Percentiles rank a stretch among this genome's conserved stretches.
phyloP scores from a whole-genome alignment of 768 basidiomycete species.

The Xerocomellus amylosporus region DNA sequence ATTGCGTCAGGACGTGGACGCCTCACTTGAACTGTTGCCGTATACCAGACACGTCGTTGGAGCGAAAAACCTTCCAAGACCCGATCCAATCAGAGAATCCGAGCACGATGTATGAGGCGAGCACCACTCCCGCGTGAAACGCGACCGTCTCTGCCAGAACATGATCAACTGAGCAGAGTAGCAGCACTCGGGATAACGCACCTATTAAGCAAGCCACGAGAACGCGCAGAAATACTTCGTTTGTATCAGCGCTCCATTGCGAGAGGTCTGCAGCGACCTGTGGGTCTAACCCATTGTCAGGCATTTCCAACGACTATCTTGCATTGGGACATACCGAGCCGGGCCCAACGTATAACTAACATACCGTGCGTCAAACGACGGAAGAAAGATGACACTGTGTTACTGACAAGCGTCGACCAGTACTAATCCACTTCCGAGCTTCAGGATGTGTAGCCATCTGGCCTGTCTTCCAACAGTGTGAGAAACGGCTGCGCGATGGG shows the following conservation, averaged over 20 bases:
- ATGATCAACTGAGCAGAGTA: neutral
- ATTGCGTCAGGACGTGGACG: too few relatives aligned
- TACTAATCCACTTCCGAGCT: conserved; percentile 57
- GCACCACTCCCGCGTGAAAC: conserved; percentile 66
- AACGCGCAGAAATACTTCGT: conserved; percentile 52
- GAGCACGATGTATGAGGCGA: conserved; percentile 55
- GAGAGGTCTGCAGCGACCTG: conserved; percentile 36
- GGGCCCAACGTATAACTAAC: conserved; percentile 76
- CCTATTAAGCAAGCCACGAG: conserved; percentile 65
- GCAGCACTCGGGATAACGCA: conserved; percentile 22
- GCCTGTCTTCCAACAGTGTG: conserved; percentile 44
- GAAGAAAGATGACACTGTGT: neutral
- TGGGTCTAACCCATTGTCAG: conserved; percentile 35
- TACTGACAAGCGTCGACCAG: conserved; percentile 71
- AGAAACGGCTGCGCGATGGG: neutral
- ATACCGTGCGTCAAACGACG: neutral
- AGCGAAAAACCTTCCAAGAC: conserved; percentile 20
- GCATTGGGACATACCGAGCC: conserved; percentile 48
- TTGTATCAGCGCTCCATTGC: conserved; percentile 53
- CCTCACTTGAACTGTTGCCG: conserved; percentile 60
- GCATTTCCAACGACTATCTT: neutral
- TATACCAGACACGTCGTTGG: conserved; percentile 44
- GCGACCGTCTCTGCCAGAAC: conserved; percentile 61
- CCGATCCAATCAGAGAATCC: conserved; percentile 38
- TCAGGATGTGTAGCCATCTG: conserved; percentile 58